phyloP scores from a whole-genome alignment of 2,329 filamentous ascomycete genomes.

The Setomelanomma holmii region DNA sequence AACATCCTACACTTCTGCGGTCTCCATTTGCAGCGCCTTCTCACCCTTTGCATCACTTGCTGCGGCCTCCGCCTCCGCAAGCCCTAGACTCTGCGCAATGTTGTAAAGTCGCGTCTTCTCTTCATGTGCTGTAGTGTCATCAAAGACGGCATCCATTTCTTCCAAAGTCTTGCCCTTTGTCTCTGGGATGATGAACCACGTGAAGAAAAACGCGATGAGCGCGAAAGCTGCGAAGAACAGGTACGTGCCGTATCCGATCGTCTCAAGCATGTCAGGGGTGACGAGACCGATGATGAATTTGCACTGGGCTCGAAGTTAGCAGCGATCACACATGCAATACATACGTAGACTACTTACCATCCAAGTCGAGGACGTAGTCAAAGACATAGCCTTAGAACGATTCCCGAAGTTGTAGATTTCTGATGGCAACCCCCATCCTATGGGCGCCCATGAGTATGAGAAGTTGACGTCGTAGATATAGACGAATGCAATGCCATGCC shows the following conservation, averaged over 20 bases:
- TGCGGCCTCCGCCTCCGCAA: constrained; percentile 13
- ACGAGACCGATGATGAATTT: constrained; percentile 67
- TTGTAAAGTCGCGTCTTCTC: constrained; percentile 28
- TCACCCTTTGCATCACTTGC: constrained; percentile 6
- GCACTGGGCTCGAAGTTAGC: too few species aligned
- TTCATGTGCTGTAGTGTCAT: constrained; percentile 73
- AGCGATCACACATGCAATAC: too few species aligned
- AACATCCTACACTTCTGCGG: background rate
- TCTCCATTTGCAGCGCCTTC: constrained; percentile 5
- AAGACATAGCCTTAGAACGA: constrained; percentile 71
- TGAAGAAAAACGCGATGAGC: constrained; percentile 53
- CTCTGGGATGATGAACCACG: constrained; percentile 66
- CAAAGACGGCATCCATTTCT: constrained; percentile 84
- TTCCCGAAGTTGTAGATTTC: constrained; percentile 77
- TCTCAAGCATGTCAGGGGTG: constrained; percentile 78
- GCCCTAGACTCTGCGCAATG: constrained; percentile 28
- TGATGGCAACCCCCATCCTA: constrained; percentile 74
- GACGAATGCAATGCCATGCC: constrained; percentile 69
- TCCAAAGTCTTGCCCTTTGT: constrained; percentile 82
- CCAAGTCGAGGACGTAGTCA: constrained; percentile 80
- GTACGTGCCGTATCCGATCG: constrained; percentile 56
- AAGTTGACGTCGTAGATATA: constrained; percentile 59
- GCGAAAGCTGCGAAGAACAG: constrained; percentile 61
- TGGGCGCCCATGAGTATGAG: constrained; percentile 75
- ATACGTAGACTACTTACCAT: too few species aligned